phyloP scores from a whole-genome alignment of 2,329 filamentous ascomycete species.

The Cladosporium sphaerospermum region DNA sequence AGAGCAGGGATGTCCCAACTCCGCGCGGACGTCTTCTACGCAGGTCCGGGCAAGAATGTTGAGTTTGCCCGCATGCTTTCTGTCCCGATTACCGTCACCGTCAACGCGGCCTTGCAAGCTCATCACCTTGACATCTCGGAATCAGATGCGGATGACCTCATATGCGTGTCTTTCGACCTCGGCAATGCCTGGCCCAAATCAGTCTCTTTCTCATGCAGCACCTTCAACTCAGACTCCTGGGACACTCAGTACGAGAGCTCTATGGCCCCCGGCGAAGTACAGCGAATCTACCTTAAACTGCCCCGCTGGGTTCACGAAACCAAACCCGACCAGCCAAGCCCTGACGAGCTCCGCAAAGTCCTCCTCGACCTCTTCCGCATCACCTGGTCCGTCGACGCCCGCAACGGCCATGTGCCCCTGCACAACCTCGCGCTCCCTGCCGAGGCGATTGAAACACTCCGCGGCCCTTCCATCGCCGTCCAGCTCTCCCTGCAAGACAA shows the following conservation, averaged over 20 bases:
- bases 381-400: conserved; percentile 18
- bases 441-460: conserved; percentile 15
- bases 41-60: conserved; percentile 5
- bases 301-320: conserved; percentile 4
- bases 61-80: conserved; percentile 43
- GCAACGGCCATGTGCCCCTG: conserved; percentile 20
- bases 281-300: conserved; percentile 15
- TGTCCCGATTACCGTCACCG: conserved; percentile 76
- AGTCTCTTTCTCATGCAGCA: conserved; percentile 42
- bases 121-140: conserved; percentile 72
- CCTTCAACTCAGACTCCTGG: conserved; percentile 7
- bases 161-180: conserved; percentile 74
- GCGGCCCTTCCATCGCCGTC: conserved; percentile 12
- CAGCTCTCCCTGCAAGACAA: conserved; percentile 2
- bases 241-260: conserved; percentile 1
- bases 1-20: conserved; percentile 78
- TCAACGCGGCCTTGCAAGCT: conserved; percentile 84
- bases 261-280: conserved; percentile 20
- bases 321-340: conserved; percentile 12
- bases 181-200: conserved; percentile 85
- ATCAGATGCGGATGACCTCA: conserved; percentile 55
- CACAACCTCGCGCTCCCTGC: conserved; percentile 14
- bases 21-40: conserved; percentile 75
- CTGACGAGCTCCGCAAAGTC: conserved; percentile 12
- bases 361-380: conserved; percentile 19